Conservation (phyloP, 257 asterid genomes). For the Solanum infundibuliforme region DNA sequence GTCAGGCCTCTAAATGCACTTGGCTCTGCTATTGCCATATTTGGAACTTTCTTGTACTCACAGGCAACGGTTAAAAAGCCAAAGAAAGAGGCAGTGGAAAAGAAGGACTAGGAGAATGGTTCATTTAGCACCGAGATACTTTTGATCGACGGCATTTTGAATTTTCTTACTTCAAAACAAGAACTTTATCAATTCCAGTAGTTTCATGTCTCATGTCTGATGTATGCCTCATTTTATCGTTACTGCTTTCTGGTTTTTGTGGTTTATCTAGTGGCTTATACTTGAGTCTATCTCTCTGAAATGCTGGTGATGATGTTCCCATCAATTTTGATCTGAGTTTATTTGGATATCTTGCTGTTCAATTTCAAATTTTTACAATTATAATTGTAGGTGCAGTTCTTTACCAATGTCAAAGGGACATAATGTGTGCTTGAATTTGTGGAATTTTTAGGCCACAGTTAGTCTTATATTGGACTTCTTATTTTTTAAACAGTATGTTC, state of each 20-base stretch:
- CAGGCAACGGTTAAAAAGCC: conserved; percentile 78
- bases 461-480: background rate
- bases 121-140: background rate
- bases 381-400: background rate
- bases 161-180: background rate
- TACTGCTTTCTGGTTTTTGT: background rate
- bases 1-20: conserved; percentile 82
- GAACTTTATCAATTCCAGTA: background rate
- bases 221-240: conserved; percentile 10
- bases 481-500: background rate
- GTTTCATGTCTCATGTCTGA: background rate
- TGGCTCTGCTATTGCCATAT: conserved; percentile 78
- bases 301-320: background rate
- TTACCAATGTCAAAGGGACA: background rate
- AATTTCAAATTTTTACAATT: background rate
- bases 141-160: conserved; percentile 6
- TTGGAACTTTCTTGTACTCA: conserved; percentile 82
- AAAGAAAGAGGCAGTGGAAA: conserved; percentile 38
- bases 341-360: background rate
- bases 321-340: background rate
- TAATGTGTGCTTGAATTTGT: background rate
- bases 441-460: background rate
- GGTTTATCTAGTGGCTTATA: background rate
- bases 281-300: background rate
- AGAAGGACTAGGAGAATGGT: conserved; percentile 31